Evolutionary conservation across 139 green algal species (phyloP).

Genomic region (Diplosphaera chodatii): DNA sequence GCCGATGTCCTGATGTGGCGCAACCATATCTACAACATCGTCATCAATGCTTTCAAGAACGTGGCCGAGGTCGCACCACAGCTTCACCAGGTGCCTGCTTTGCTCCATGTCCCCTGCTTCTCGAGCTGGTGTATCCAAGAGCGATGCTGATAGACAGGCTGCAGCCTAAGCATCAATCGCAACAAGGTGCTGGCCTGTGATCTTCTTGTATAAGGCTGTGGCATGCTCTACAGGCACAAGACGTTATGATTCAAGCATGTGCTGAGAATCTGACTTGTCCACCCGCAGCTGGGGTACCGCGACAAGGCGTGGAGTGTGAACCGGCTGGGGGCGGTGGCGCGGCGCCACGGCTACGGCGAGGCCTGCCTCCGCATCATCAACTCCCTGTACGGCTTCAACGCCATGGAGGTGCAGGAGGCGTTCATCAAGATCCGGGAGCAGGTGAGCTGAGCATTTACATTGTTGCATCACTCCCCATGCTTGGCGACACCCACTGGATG

Average conservation of each 20-base stretch:
- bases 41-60: slow-evolving; percentile 81
- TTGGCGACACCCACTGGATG: no score
- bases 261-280: no score
- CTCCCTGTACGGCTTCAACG: slow-evolving; percentile 90
- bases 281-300: slow-evolving; percentile 48
- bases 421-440: slow-evolving; percentile 97
- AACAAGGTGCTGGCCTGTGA: no score
- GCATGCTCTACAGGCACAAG: no score
- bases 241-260: no score
- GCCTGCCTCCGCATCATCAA: slow-evolving; percentile 72
- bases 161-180: no score
- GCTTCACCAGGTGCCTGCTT: slow-evolving; percentile 70
- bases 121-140: no score
- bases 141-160: no score
- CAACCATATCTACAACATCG: slow-evolving; percentile 93
- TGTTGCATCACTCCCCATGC: no score
- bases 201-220: no score
- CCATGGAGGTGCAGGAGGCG: slow-evolving; percentile 98
- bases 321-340: slow-evolving; percentile 74
- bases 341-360: slow-evolving; percentile 57
- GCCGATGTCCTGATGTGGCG: slow-evolving; percentile 91
- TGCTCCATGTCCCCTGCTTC: no score
- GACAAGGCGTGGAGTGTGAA: slow-evolving; percentile 93
- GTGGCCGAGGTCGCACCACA: slow-evolving; percentile 45
- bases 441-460: no score